Percentiles rank a stretch among this genome's conserved stretches.
Evolutionary conservation across 2,329 filamentous ascomycete species (phyloP).

Genomic region (Colletotrichum endophyticum): DNA sequence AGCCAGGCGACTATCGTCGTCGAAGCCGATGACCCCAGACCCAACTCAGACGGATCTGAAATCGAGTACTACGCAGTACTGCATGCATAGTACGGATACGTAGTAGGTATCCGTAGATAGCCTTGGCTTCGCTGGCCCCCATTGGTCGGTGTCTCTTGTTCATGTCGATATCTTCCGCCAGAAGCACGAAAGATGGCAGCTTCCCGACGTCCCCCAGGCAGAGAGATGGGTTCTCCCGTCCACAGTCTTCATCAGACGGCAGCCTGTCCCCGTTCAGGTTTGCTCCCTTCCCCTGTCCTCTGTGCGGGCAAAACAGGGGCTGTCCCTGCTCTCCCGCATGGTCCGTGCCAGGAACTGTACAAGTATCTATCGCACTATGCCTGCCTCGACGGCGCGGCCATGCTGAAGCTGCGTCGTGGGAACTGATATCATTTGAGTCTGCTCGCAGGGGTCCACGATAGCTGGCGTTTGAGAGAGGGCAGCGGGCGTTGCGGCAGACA

Average conservation of each 20-base stretch:
- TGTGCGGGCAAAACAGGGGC: constrained; percentile 5
- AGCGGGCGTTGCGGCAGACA: background rate
- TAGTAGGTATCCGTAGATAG: background rate
- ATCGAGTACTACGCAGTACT: background rate
- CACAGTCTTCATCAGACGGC: background rate
- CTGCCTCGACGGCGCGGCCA: background rate
- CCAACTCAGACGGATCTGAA: background rate
- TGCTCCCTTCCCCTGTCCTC: background rate
- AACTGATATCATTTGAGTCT: background rate
- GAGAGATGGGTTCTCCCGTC: background rate
- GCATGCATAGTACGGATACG: too few species aligned
- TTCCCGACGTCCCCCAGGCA: background rate
- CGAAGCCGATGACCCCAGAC: background rate
- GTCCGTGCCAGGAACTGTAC: background rate
- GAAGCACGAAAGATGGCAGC: background rate
- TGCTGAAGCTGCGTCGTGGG: background rate
- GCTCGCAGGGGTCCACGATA: background rate
- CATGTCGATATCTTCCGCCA: background rate
- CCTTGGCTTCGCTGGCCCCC: background rate
- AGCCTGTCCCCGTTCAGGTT: background rate
- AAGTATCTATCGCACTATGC: background rate
- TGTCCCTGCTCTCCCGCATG: constrained; percentile 7
- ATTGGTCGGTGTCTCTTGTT: background rate
- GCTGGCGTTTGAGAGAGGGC: background rate
- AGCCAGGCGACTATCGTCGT: background rate